Percentiles rank a stretch among this genome's conserved stretches.
phyloP scores from a whole-genome alignment of 345 rosid genomes.

The Hypericum androsaemum region DNA sequence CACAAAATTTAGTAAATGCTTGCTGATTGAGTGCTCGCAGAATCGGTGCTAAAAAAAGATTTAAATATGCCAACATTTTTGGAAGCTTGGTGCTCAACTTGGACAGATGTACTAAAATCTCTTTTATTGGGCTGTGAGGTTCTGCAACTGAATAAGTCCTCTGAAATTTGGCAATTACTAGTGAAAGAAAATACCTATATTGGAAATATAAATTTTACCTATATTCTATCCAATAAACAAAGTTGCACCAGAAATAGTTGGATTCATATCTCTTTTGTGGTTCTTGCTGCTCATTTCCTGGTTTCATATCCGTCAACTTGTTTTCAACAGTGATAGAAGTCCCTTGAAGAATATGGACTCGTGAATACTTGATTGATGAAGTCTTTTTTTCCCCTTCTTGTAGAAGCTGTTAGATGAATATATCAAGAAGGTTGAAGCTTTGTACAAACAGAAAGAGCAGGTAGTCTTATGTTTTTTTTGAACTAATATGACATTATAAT shows the following conservation, averaged over 20 bases:
- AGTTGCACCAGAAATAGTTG: too few species aligned
- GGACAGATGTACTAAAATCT: neutral
- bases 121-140: neutral
- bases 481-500: neutral
- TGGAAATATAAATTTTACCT: too few species aligned
- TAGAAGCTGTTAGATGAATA: slow-evolving; percentile 87
- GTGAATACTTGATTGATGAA: neutral
- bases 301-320: neutral
- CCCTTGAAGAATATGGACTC: neutral
- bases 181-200: neutral
- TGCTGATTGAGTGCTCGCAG: too few species aligned
- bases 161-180: neutral
- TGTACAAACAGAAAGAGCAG: slow-evolving; percentile 89
- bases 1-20: too few species aligned
- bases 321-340: neutral
- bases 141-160: neutral
- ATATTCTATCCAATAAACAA: too few species aligned
- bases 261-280: too few species aligned
- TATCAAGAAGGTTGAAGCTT: slow-evolving; percentile 73
- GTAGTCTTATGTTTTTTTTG: slow-evolving; percentile 27
- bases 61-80: too few species aligned
- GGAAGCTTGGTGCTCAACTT: slow-evolving; percentile 2
- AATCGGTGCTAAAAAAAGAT: too few species aligned
- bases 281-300: too few species aligned
- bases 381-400: slow-evolving; percentile 8